These are phyloP conservation scores for Naganishia sp. DNA, from an alignment of 1,284 basidiomycete species.

Conservation along the genomic window DNA sequence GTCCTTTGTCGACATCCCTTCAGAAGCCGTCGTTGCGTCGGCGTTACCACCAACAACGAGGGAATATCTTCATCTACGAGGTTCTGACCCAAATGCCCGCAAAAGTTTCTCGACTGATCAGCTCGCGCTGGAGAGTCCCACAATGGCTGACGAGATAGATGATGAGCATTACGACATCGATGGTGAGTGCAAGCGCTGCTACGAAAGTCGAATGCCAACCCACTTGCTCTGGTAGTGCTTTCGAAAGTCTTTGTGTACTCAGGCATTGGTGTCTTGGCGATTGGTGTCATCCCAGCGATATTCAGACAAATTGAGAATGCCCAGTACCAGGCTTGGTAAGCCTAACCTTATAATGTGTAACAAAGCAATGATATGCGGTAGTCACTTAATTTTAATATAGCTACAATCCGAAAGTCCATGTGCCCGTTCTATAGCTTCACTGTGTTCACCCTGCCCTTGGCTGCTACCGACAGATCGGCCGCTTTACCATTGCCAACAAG, in stretches of 20 bases:
- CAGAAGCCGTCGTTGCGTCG: constrained; percentile 36
- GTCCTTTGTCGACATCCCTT: constrained; percentile 76
- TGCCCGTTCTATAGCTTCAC: constrained; percentile 21
- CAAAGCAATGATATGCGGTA: constrained; percentile 1
- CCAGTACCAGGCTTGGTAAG: background rate
- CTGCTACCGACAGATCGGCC: constrained; percentile 45
- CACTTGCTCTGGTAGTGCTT: constrained; percentile 60
- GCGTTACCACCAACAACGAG: constrained; percentile 25
- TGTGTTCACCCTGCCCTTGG: constrained; percentile 28
- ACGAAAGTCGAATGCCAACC: constrained; percentile 10
- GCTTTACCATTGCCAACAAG: constrained; percentile 50
- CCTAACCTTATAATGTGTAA: background rate
- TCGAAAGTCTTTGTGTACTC: constrained; percentile 90
- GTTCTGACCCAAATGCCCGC: constrained; percentile 2
- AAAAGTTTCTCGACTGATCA: no score
- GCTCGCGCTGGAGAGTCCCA: background rate
- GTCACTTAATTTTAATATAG: background rate
- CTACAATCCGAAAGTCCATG: constrained; percentile 1
- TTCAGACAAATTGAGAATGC: constrained; percentile 63
- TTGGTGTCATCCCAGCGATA: constrained; percentile 64
- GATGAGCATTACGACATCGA: constrained; percentile 81
- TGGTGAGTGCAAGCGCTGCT: constrained; percentile 56
- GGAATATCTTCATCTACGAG: constrained; percentile 19
- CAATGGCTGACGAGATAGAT: constrained; percentile 39
- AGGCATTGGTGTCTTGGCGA: constrained; percentile 73